Conservation (phyloP, 2,329 filamentous ascomycete genomes). For the Pleoardoris graminearum region DNA sequence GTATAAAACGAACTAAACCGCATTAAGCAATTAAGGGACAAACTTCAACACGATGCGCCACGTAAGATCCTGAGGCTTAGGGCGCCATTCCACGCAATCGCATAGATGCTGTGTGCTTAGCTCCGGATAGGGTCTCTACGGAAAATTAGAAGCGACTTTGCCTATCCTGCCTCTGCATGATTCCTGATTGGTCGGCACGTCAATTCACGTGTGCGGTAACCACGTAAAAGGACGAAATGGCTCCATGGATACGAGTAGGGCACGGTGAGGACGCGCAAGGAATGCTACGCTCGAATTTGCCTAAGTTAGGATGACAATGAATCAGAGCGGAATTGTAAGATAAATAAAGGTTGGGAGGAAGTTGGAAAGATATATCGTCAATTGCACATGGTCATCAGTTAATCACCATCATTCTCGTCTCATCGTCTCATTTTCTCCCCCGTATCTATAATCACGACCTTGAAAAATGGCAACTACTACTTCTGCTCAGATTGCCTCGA, state of each 20-base stretch:
- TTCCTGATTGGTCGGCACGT: slow-evolving; percentile 18
- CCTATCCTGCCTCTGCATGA: background rate
- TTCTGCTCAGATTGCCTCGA: slow-evolving; percentile 10
- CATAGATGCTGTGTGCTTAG: background rate
- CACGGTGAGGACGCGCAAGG: background rate
- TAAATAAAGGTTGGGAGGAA: background rate
- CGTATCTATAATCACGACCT: background rate
- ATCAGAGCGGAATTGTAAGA: background rate
- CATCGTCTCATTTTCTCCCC: no score
- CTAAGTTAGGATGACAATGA: background rate
- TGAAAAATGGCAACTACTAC: slow-evolving; percentile 21
- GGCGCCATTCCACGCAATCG: background rate
- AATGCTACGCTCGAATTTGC: background rate
- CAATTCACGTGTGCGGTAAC: background rate
- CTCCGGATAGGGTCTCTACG: background rate
- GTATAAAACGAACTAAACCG: slow-evolving; percentile 1
- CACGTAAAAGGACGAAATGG: background rate
- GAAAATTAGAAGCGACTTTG: background rate
- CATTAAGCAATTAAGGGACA: slow-evolving; percentile 6
- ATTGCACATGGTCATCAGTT: background rate
- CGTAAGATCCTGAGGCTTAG: slow-evolving; percentile 1
- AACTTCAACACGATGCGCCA: background rate
- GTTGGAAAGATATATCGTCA: background rate
- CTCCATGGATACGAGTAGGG: no score
- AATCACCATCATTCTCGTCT: background rate